Evolutionary conservation across 192 early-diverging fungal species (phyloP).

Genomic region (Glomus cerebriforme): DNA sequence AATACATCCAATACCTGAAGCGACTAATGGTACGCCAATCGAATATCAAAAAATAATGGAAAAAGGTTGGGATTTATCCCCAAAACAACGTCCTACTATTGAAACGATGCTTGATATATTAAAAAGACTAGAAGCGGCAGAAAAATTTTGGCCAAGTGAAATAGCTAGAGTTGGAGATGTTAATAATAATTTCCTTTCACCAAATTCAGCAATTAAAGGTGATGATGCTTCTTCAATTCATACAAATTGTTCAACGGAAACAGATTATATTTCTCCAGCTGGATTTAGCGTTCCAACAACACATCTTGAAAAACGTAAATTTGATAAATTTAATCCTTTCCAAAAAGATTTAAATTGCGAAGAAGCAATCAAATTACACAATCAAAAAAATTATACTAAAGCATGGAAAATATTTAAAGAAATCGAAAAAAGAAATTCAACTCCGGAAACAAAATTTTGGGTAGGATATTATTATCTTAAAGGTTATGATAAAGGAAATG

Average conservation of each 20-base stretch:
- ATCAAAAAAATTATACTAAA: not conserved
- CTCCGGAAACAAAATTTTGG: not conserved
- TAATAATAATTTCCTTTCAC: not conserved
- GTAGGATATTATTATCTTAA: not conserved
- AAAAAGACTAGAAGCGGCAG: not conserved
- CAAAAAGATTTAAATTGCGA: not conserved
- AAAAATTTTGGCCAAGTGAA: not conserved
- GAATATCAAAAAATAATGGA: slow-evolving; percentile 39
- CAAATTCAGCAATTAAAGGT: not conserved
- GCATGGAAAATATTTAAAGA: not conserved
- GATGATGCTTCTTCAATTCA: not conserved
- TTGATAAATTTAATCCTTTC: not conserved
- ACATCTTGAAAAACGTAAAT: not conserved
- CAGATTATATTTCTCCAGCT: not conserved
- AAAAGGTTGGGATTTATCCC: slow-evolving; percentile 41
- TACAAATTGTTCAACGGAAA: not conserved
- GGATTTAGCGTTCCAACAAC: not conserved
- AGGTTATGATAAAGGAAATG: not conserved
- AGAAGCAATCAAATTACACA: not conserved
- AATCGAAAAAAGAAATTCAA: not conserved
- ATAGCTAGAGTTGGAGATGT: not conserved
- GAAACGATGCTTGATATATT: slow-evolving; percentile 27
- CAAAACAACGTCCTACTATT: slow-evolving; percentile 33
- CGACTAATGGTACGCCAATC: slow-evolving; percentile 30
- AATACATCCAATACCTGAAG: not conserved